Percentiles rank a stretch among this genome's conserved stretches.
Evolutionary conservation across 805 yeast species (phyloP).

Genomic region (Barnettozyma pratensis): DNA sequence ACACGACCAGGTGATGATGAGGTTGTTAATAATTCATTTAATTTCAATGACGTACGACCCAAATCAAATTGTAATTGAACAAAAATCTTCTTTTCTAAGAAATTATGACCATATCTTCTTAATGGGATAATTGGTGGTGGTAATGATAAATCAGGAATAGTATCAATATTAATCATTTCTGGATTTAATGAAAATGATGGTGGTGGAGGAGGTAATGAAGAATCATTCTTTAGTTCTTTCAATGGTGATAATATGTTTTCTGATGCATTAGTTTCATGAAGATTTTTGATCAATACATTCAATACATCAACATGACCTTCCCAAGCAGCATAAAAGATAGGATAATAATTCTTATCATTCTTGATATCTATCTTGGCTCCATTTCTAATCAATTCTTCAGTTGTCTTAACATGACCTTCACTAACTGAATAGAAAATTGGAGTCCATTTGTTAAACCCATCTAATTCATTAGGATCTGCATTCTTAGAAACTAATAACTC

Average conservation of each 20-base stretch:
- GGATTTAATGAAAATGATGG: slow-evolving; percentile 20
- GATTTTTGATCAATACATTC: slow-evolving; percentile 51
- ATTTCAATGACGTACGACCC: slow-evolving; percentile 39
- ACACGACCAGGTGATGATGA: slow-evolving; percentile 69
- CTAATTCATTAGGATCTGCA: slow-evolving; percentile 70
- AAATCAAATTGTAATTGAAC: slow-evolving; percentile 68
- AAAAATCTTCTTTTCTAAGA: slow-evolving; percentile 82
- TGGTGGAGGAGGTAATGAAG: slow-evolving; percentile 15
- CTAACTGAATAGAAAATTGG: slow-evolving; percentile 87
- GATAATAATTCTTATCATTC: slow-evolving; percentile 78
- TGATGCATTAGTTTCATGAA: slow-evolving; percentile 13
- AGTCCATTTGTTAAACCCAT: slow-evolving; percentile 89
- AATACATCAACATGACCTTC: slow-evolving; percentile 88
- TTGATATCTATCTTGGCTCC: slow-evolving; percentile 66
- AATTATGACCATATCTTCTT: slow-evolving; percentile 92
- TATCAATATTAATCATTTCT: slow-evolving; percentile 45
- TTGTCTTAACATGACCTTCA: slow-evolving; percentile 72
- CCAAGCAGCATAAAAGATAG: slow-evolving; percentile 86
- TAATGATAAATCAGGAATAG: slow-evolving; percentile 82
- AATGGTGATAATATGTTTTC: slow-evolving; percentile 21
- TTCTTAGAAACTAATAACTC: slow-evolving; percentile 66
- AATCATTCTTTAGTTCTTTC: slow-evolving; percentile 11
- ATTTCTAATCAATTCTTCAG: slow-evolving; percentile 60
- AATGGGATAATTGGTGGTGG: slow-evolving; percentile 97
- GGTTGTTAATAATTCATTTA: slow-evolving; percentile 33